Evolutionary conservation across 208 protist genomes (phyloP).

Genomic region (Leishmania mexicana): DNA sequence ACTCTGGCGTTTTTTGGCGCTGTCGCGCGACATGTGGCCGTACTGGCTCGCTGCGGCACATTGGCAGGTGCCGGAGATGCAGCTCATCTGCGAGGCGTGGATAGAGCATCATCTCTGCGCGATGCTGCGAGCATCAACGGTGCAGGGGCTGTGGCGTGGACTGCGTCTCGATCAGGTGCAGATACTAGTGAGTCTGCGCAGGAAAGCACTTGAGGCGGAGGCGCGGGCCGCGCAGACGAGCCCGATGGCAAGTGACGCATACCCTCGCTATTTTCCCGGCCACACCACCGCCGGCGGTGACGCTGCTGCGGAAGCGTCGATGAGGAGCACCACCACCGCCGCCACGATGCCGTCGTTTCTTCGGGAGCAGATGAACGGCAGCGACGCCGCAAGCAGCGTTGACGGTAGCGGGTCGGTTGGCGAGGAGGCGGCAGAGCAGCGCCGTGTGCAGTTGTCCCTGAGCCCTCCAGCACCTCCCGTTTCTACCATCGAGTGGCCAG

Average conservation of each 20-base stretch:
- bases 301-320: background rate
- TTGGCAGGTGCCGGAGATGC: slow-evolving; percentile 24
- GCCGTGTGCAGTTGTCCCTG: background rate
- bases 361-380: background rate
- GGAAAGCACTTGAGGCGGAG: background rate
- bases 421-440: background rate
- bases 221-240: background rate
- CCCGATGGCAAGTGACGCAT: background rate
- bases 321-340: background rate
- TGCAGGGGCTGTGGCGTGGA: slow-evolving; percentile 21
- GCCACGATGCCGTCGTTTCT: background rate
- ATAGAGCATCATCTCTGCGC: slow-evolving; percentile 16
- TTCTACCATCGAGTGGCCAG: background rate
- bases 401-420: no score
- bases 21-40: slow-evolving; percentile 13
- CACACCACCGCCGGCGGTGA: background rate
- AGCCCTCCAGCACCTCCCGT: background rate
- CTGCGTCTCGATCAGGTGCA: slow-evolving; percentile 20
- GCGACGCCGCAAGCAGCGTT: background rate
- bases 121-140: slow-evolving; percentile 15
- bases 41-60: slow-evolving; percentile 22
- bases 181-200: slow-evolving; percentile 21
- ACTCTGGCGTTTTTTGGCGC: slow-evolving; percentile 18
- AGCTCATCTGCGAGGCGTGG: slow-evolving; percentile 28
- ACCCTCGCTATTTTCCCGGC: background rate